Percentiles rank a stretch among this genome's conserved stretches.
phyloP scores from a whole-genome alignment of 108 stramenopile genomes.

The Conticribra weissflogii region DNA sequence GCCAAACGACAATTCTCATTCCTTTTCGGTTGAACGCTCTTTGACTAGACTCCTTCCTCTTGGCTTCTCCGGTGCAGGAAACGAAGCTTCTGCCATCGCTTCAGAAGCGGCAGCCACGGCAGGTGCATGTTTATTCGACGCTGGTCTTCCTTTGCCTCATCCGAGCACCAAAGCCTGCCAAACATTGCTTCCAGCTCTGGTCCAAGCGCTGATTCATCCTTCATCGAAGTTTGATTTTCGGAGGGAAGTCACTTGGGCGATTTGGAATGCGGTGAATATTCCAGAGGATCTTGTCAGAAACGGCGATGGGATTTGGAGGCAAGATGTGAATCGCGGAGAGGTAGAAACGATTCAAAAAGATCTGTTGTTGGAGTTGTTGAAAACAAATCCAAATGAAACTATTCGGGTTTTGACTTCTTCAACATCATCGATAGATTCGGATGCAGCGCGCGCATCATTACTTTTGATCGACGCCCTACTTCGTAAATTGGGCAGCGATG shows the following conservation, averaged over 20 bases:
- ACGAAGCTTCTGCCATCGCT: conserved; percentile 19
- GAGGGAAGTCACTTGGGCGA: conserved; percentile 36
- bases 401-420: conserved; percentile 18
- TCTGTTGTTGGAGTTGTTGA: conserved; percentile 9
- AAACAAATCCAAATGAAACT: conserved; percentile 14
- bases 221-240: conserved; percentile 26
- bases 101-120: conserved; percentile 27
- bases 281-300: not conserved
- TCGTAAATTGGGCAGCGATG: not conserved
- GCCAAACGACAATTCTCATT: not conserved
- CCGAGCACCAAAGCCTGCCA: not conserved
- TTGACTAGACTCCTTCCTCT: conserved; percentile 26
- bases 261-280: conserved; percentile 30
- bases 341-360: not conserved
- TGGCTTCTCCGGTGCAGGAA: conserved; percentile 26
- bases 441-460: conserved; percentile 21
- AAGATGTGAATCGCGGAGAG: not conserved
- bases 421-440: conserved; percentile 16
- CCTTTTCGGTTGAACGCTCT: conserved; percentile 11
- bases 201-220: conserved; percentile 8
- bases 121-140: conserved; percentile 26
- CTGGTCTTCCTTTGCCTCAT: conserved; percentile 9
- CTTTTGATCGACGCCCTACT: conserved; percentile 28
- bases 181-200: conserved; percentile 29
- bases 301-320: not conserved